Evolutionary conservation across 257 asterid genomes (phyloP).

Genomic region (Paraleonurus japonicus): DNA sequence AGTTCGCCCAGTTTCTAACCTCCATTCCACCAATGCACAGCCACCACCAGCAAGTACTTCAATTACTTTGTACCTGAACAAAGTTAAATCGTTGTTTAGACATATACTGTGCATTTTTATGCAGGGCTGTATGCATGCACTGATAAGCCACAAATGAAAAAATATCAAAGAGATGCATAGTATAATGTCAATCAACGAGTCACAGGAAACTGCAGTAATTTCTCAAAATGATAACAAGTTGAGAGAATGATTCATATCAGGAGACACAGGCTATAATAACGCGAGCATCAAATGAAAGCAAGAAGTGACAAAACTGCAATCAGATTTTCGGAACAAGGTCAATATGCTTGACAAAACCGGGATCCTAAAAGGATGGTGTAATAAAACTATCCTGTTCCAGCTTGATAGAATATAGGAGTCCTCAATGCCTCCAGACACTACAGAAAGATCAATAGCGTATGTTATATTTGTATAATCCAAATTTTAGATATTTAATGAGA

Average conservation of each 20-base stretch:
- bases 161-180: not conserved
- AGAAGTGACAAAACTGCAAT: slow-evolving; percentile 12
- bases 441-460: slow-evolving; percentile 4
- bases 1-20: slow-evolving; percentile 95
- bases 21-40: slow-evolving; percentile 93
- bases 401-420: slow-evolving; percentile 8
- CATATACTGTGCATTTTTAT: slow-evolving; percentile 9
- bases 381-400: not conserved
- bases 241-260: not conserved
- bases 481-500: not conserved
- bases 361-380: no score
- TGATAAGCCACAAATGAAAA: no score
- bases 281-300: not conserved
- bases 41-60: slow-evolving; percentile 89
- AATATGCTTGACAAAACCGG: not conserved
- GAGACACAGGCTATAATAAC: not conserved
- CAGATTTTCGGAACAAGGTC: not conserved
- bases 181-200: no score
- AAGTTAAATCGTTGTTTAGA: slow-evolving; percentile 13
- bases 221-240: not conserved
- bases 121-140: no score
- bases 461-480: not conserved
- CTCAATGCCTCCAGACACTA: slow-evolving; percentile 4
- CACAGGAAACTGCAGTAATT: not conserved
- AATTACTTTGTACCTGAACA: slow-evolving; percentile 72